Conservation (phyloP, 805 yeast species). For the Barnettozyma wickerhamii region DNA sequence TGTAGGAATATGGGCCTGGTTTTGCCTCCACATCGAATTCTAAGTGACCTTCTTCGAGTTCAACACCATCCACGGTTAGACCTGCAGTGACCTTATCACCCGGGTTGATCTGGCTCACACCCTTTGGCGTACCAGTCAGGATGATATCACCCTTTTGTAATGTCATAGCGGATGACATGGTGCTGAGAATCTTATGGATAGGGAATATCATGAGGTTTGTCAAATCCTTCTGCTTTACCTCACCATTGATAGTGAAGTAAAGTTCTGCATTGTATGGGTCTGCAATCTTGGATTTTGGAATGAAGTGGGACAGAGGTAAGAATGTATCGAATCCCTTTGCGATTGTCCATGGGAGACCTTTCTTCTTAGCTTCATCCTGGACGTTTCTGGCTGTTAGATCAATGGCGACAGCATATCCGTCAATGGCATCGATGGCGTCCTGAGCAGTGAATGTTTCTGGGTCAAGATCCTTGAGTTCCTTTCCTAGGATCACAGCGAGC, state of each 20-base stretch:
- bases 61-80: conserved; percentile 49
- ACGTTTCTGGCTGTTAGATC: conserved; percentile 96
- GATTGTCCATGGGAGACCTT: conserved; percentile 95
- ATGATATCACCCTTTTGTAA: conserved; percentile 86
- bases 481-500: conserved; percentile 71
- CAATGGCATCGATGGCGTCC: conserved; percentile 75
- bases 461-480: conserved; percentile 56
- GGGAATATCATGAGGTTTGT: conserved; percentile 86
- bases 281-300: conserved; percentile 59
- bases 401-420: conserved; percentile 84
- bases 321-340: conserved; percentile 98
- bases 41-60: conserved; percentile 42
- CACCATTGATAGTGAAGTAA: conserved; percentile 65
- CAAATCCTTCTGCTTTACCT: conserved; percentile 63
- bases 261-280: conserved; percentile 72
- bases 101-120: conserved; percentile 80
- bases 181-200: conserved; percentile 71
- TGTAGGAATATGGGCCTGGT: conserved; percentile 58
- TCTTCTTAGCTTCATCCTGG: conserved; percentile 89
- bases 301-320: conserved; percentile 75
- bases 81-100: conserved; percentile 76
- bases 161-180: conserved; percentile 88
- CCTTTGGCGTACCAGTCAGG: conserved; percentile 96
- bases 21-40: conserved; percentile 35
- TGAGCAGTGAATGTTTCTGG: conserved; percentile 49